Conservation (phyloP, 495 filamentous ascomycete genomes). For the Amorphotheca resinae region DNA sequence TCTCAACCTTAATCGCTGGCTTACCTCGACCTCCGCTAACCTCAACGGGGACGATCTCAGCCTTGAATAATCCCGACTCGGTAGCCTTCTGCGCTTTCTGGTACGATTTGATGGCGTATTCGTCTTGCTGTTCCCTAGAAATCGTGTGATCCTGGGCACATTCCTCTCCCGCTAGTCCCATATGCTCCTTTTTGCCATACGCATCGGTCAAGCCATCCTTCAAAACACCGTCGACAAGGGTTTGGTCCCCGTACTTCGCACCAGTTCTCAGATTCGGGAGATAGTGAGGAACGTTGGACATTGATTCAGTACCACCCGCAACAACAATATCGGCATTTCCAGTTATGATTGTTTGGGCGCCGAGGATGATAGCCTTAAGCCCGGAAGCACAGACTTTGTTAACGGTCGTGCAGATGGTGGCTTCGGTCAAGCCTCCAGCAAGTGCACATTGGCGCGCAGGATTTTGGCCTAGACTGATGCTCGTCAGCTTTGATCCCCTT, state of each 20-base stretch:
- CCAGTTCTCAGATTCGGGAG: constrained; percentile 71
- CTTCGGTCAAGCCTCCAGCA: constrained; percentile 65
- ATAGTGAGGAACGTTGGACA: constrained; percentile 98
- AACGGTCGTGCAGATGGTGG: constrained; percentile 77
- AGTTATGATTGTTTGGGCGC: constrained; percentile 91
- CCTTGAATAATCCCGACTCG: constrained; percentile 60
- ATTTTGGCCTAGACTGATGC: constrained; percentile 78
- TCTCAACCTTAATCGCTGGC: constrained; percentile 64
- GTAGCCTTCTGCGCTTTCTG: constrained; percentile 81
- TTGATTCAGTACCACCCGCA: constrained; percentile 89
- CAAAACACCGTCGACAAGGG: constrained; percentile 76
- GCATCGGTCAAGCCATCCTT: constrained; percentile 89
- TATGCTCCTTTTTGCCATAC: constrained; percentile 80
- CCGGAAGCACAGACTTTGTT: constrained; percentile 98
- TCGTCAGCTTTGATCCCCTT: not conserved
- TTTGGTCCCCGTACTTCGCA: constrained; percentile 80
- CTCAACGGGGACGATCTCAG: constrained; percentile 83
- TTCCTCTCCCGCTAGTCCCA: constrained; percentile 87
- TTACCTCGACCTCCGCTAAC: constrained; percentile 82
- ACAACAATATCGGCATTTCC: constrained; percentile 84
- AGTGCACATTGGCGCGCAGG: constrained; percentile 90
- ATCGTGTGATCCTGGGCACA: constrained; percentile 78
- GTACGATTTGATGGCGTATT: constrained; percentile 87
- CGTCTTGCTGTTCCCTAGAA: constrained; percentile 72
- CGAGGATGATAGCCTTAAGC: constrained; percentile 88